Conservation (phyloP, 768 basidiomycete species). For the Leccinum uliginosum region DNA sequence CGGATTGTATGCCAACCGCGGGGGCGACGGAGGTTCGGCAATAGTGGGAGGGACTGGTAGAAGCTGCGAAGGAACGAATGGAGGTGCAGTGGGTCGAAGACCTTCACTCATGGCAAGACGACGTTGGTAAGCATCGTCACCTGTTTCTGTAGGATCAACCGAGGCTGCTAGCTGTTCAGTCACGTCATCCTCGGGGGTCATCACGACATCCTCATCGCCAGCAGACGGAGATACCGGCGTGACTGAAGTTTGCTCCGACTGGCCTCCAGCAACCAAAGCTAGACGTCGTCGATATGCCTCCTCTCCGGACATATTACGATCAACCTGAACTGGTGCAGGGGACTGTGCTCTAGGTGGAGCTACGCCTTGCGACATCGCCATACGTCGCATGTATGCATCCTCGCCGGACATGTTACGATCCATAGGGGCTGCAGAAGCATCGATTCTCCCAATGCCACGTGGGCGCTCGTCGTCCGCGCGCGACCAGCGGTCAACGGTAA, state of each 20-base stretch:
- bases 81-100: slow-evolving; percentile 26
- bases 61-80: slow-evolving; percentile 24
- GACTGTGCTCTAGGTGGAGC: slow-evolving; percentile 19
- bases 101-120: slow-evolving; percentile 54
- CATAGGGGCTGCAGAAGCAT: slow-evolving; percentile 34
- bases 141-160: slow-evolving; percentile 38
- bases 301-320: slow-evolving; percentile 60
- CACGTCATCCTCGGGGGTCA: slow-evolving; percentile 1
- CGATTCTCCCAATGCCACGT: slow-evolving; percentile 19
- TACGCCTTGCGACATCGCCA: slow-evolving; percentile 56
- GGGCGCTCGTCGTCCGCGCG: slow-evolving; percentile 46
- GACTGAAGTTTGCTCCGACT: slow-evolving; percentile 13
- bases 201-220: slow-evolving; percentile 19
- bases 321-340: slow-evolving; percentile 36
- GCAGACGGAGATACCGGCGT: slow-evolving; percentile 23
- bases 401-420: slow-evolving; percentile 62
- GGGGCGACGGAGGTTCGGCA: slow-evolving; percentile 38
- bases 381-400: slow-evolving; percentile 74
- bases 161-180: not conserved
- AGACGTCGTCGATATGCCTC: slow-evolving; percentile 75
- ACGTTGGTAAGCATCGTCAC: slow-evolving; percentile 67
- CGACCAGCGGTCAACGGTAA: slow-evolving; percentile 50
- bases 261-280: slow-evolving; percentile 51
- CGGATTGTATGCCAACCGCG: slow-evolving; percentile 62
- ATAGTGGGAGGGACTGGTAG: slow-evolving; percentile 20